phyloP scores from a whole-genome alignment of 768 basidiomycete species.

The Boletus pseudopeckii region DNA sequence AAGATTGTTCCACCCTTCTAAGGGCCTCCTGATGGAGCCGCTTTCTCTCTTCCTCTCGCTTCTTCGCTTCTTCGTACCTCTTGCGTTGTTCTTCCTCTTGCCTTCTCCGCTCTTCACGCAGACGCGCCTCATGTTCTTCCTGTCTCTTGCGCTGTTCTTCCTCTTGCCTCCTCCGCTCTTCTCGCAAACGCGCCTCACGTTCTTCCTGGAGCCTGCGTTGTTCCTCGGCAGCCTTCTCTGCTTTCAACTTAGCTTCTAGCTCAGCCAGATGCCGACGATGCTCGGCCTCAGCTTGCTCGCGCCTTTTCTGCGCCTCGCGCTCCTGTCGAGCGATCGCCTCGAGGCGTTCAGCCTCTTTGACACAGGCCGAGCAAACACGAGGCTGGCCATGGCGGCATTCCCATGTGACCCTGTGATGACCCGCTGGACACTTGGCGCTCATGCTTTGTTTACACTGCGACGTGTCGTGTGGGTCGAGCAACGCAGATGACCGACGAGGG shows the following conservation, averaged over 20 bases:
- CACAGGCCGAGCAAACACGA: slow-evolving; percentile 42
- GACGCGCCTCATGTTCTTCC: slow-evolving; percentile 26
- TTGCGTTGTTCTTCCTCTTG: neutral
- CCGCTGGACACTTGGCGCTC: slow-evolving; percentile 36
- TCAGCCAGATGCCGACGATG: slow-evolving; percentile 39
- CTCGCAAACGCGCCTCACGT: slow-evolving; percentile 37
- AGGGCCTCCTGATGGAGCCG: neutral
- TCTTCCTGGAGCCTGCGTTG: neutral
- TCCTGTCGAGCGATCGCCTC: slow-evolving; percentile 38
- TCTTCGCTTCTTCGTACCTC: neutral
- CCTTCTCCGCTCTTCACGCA: slow-evolving; percentile 35
- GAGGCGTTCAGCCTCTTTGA: slow-evolving; percentile 35
- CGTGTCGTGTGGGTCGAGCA: slow-evolving; percentile 1
- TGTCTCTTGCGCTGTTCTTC: neutral
- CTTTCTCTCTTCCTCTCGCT: neutral
- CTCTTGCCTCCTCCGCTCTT: slow-evolving; percentile 28
- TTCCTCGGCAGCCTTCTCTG: slow-evolving; percentile 4
- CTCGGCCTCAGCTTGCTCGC: slow-evolving; percentile 40
- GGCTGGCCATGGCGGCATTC: slow-evolving; percentile 41
- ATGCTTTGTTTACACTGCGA: slow-evolving; percentile 43
- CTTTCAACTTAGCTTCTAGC: slow-evolving; percentile 24
- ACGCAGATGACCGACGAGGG: slow-evolving; percentile 41
- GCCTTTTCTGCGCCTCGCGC: slow-evolving; percentile 36
- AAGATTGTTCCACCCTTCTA: neutral
- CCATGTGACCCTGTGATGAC: slow-evolving; percentile 42